These are phyloP conservation scores for Fusarium coffeatum DNA, from an alignment of 2,329 filamentous ascomycete genomes.

Conservation along the genomic window DNA sequence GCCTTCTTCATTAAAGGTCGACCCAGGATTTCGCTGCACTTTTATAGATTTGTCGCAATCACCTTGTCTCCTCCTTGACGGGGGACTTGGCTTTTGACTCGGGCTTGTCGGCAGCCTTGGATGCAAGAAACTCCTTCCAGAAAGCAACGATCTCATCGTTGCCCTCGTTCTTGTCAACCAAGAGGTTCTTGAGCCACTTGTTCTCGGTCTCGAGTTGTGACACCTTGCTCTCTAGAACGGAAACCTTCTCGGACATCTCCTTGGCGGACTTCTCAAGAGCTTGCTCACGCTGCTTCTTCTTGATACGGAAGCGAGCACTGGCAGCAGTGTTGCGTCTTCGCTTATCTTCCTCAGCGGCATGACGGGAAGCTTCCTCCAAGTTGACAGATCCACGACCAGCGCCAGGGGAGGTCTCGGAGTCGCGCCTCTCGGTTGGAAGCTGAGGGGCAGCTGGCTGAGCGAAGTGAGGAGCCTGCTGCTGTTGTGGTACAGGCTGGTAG, in stretches of 20 bases:
- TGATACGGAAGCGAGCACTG: conserved; percentile 88
- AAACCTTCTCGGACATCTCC: conserved; percentile 84
- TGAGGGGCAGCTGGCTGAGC: conserved; percentile 47
- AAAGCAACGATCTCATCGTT: conserved; percentile 64
- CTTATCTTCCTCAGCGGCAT: conserved; percentile 89
- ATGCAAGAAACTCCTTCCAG: conserved; percentile 61
- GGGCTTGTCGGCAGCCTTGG: conserved; percentile 50
- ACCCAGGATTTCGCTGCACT: conserved; percentile 29
- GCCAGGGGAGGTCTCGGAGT: conserved; percentile 56
- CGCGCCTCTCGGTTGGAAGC: conserved; percentile 57
- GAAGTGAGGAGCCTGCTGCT: conserved; percentile 47
- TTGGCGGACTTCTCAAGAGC: conserved; percentile 84
- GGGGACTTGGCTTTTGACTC: conserved; percentile 43
- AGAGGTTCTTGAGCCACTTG: conserved; percentile 82
- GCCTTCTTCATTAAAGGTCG: conserved; percentile 29
- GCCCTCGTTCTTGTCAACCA: conserved; percentile 83
- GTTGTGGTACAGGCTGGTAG: conserved; percentile 56
- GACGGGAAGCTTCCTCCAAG: conserved; percentile 77
- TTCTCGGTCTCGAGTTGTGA: conserved; percentile 85
- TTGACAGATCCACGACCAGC: conserved; percentile 59
- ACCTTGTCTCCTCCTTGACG: conserved; percentile 45
- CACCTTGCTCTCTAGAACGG: conserved; percentile 77
- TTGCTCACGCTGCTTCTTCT: conserved; percentile 96
- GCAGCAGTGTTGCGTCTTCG: conserved; percentile 89
- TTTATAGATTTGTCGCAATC: conserved; percentile 13